Percentiles rank a stretch among this genome's conserved stretches.
Conservation (phyloP, 1,139 yeast species). For the Saccharomyces pastorianus region DNA sequence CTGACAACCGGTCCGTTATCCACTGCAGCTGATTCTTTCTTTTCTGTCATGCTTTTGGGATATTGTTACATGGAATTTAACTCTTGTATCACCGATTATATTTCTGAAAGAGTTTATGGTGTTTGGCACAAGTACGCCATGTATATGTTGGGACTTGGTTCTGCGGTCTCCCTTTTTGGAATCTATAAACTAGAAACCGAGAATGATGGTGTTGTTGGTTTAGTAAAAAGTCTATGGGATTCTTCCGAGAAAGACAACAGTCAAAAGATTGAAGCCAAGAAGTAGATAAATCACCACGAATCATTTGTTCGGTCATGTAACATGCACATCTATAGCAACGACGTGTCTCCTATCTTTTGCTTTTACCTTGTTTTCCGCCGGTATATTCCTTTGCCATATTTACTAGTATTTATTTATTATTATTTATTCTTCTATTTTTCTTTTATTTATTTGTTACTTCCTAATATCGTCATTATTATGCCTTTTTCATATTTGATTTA, state of each 20-base stretch:
- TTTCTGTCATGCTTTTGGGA: slow-evolving; percentile 48
- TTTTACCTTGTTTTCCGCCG: not conserved
- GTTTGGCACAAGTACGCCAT: slow-evolving; percentile 54
- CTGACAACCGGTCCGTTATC: slow-evolving; percentile 46
- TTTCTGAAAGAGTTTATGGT: slow-evolving; percentile 68
- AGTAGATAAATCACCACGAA: not conserved
- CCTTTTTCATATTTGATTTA: not conserved
- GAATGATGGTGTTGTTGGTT: slow-evolving; percentile 51
- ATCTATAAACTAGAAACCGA: slow-evolving; percentile 61
- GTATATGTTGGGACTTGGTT: slow-evolving; percentile 55
- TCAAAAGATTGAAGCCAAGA: slow-evolving; percentile 3
- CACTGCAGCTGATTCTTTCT: slow-evolving; percentile 47
- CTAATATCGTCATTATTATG: not conserved
- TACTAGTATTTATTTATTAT: not conserved
- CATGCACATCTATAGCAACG: not conserved
- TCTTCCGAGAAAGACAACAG: slow-evolving; percentile 6
- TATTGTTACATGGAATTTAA: slow-evolving; percentile 69
- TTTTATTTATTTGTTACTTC: slow-evolving; percentile 5
- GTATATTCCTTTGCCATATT: not conserved
- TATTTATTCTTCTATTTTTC: not conserved
- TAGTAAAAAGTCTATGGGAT: slow-evolving; percentile 38
- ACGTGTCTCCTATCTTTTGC: not conserved
- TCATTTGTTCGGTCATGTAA: not conserved
- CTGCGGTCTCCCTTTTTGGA: slow-evolving; percentile 57
- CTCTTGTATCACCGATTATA: slow-evolving; percentile 72